Conservation (phyloP, 2,329 filamentous ascomycete genomes). For the Nannizzia gypsea region DNA sequence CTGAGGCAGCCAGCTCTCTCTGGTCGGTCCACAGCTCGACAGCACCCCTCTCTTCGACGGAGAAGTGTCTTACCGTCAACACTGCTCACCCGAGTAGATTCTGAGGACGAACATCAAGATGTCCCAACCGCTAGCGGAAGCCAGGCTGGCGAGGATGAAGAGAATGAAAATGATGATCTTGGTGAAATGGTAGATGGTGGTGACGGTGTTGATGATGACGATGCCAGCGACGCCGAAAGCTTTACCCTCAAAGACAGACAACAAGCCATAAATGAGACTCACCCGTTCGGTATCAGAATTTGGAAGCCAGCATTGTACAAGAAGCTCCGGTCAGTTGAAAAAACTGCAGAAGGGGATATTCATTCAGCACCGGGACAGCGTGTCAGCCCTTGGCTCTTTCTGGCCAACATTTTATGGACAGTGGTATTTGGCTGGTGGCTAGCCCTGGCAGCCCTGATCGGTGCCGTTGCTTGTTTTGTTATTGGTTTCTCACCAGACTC, state of each 20-base stretch:
- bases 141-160: neutral
- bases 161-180: conserved; percentile 9
- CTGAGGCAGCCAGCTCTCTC: conserved; percentile 18
- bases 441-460: conserved; percentile 59
- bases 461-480: conserved; percentile 65
- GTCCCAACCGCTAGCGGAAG: conserved; percentile 16
- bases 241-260: conserved; percentile 96
- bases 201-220: conserved; percentile 51
- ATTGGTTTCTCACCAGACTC: conserved; percentile 71
- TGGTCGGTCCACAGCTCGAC: conserved; percentile 25
- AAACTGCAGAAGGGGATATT: conserved; percentile 90
- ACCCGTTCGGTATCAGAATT: conserved; percentile 95
- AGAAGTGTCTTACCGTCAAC: conserved; percentile 25
- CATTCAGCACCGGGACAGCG: conserved; percentile 84
- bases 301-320: conserved; percentile 99
- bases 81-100: conserved; percentile 26
- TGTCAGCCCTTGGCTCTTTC: conserved; percentile 69
- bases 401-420: conserved; percentile 88
- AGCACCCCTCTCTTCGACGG: conserved; percentile 32
- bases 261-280: conserved; percentile 95
- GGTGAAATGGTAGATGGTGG: conserved; percentile 40
- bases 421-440: conserved; percentile 95
- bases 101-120: conserved; percentile 29
- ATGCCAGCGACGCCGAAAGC: conserved; percentile 79
- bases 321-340: conserved; percentile 90